These are phyloP conservation scores for Durotheca rogersii DNA, from an alignment of 495 filamentous ascomycete genomes.

Conservation along the genomic window DNA sequence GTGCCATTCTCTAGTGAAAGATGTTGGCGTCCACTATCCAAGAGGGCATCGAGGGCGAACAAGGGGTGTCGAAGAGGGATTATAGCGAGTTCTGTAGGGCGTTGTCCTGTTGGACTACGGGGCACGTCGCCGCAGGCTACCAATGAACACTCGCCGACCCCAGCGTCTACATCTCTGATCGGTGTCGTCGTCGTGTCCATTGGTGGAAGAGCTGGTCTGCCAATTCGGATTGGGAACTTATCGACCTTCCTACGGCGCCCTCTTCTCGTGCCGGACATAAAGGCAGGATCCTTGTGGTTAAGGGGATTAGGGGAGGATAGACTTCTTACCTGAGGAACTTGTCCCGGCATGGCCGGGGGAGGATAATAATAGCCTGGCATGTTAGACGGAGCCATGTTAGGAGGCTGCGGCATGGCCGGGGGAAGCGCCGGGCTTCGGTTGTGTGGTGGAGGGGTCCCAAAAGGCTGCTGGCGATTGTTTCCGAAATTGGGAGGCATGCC, in stretches of 20 bases:
- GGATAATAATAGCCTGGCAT: slow-evolving; percentile 58
- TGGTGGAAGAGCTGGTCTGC: slow-evolving; percentile 34
- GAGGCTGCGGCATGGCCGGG: slow-evolving; percentile 61
- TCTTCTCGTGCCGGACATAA: slow-evolving; percentile 44
- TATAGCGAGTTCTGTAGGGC: slow-evolving; percentile 29
- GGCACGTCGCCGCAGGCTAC: slow-evolving; percentile 19
- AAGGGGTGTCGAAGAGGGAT: slow-evolving; percentile 32
- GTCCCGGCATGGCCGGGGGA: slow-evolving; percentile 54
- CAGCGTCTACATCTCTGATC: slow-evolving; percentile 38
- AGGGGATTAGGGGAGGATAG: slow-evolving; percentile 49
- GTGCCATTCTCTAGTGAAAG: slow-evolving; percentile 67
- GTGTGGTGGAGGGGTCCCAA: slow-evolving; percentile 31
- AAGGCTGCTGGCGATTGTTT: slow-evolving; percentile 26
- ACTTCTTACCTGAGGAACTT: slow-evolving; percentile 65
- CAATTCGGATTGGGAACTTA: slow-evolving; percentile 43
- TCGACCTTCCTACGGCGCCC: slow-evolving; percentile 45
- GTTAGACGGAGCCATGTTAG: slow-evolving; percentile 61
- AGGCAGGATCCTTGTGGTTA: slow-evolving; percentile 19
- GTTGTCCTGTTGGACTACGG: slow-evolving; percentile 18
- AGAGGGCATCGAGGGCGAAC: slow-evolving; percentile 38
- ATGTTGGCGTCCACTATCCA: slow-evolving; percentile 45
- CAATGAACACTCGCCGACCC: slow-evolving; percentile 39
- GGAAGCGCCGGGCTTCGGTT: slow-evolving; percentile 72
- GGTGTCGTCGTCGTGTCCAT: slow-evolving; percentile 36
- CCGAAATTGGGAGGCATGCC: slow-evolving; percentile 67